phyloP scores from a whole-genome alignment of 208 protist genomes.

The Sergeia podlipaevii region DNA sequence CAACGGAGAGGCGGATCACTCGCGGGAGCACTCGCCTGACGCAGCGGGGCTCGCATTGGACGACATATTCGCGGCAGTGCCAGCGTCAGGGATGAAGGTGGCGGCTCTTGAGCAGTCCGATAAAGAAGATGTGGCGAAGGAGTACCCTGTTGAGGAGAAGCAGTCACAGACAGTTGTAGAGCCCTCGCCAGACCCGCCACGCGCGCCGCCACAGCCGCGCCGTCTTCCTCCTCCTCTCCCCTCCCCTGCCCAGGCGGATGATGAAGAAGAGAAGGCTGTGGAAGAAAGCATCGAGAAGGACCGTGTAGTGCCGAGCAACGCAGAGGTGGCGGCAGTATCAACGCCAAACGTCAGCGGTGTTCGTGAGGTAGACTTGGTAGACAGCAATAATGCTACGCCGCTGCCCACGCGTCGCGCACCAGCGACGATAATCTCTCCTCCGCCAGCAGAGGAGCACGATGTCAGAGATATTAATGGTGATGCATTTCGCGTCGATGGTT shows the following conservation, averaged over 20 bases:
- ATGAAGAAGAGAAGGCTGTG: not conserved
- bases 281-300: not conserved
- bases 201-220: constrained; percentile 1
- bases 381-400: not conserved
- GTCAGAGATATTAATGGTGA: too few species aligned
- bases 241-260: constrained; percentile 7
- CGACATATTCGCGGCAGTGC: not conserved
- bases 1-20: too few species aligned
- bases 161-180: too few species aligned
- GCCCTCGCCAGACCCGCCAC: not conserved
- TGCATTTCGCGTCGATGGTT: too few species aligned
- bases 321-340: too few species aligned
- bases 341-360: too few species aligned
- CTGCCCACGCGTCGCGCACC: not conserved
- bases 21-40: too few species aligned
- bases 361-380: not conserved
- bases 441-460: not conserved
- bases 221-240: constrained; percentile 20
- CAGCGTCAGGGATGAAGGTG: not conserved
- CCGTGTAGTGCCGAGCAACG: not conserved
- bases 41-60: not conserved
- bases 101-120: constrained; percentile 2
- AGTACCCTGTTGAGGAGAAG: not conserved
- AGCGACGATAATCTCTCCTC: not conserved
- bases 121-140: constrained; percentile 5